Evolutionary conservation across 441 rosid species (phyloP).

Genomic region (Pelargonium myrrhifolium): DNA sequence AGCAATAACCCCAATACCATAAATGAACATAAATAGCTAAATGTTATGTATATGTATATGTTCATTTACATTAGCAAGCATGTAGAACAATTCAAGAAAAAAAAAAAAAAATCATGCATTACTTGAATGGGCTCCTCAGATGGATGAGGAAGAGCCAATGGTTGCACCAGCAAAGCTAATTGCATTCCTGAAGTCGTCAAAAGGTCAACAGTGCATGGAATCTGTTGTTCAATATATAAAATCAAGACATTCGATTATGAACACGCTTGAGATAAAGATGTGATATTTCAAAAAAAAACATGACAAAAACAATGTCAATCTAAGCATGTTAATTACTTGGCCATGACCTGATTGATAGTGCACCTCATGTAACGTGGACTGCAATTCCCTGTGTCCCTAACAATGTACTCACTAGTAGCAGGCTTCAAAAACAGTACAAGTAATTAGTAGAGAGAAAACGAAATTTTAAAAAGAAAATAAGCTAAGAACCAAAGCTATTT

Average conservation of each 20-base stretch:
- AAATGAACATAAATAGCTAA: too few relatives aligned
- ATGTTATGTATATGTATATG: too few relatives aligned
- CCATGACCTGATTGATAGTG: conserved; percentile 44
- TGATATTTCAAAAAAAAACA: background rate
- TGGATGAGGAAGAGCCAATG: conserved; percentile 32
- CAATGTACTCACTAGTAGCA: conserved; percentile 52
- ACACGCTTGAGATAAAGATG: background rate
- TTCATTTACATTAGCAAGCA: background rate
- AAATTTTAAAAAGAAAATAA: background rate
- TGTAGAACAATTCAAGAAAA: background rate
- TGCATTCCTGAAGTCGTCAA: conserved; percentile 31
- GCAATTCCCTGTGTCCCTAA: conserved; percentile 53
- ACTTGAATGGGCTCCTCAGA: conserved; percentile 32
- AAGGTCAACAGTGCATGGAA: conserved; percentile 29
- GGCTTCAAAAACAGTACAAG: conserved; percentile 38
- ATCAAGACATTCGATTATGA: background rate
- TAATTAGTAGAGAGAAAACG: conserved; percentile 8
- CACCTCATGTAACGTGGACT: conserved; percentile 61
- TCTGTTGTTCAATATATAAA: conserved; percentile 13
- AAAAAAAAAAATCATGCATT: conserved; percentile 4
- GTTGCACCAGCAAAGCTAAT: conserved; percentile 28
- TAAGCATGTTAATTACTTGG: conserved; percentile 4
- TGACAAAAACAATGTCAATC: background rate
- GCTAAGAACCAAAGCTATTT: background rate
- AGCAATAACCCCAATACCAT: too few relatives aligned